Evolutionary conservation across 2,329 filamentous ascomycete species (phyloP).

Genomic region (Colletotrichum trifolii): DNA sequence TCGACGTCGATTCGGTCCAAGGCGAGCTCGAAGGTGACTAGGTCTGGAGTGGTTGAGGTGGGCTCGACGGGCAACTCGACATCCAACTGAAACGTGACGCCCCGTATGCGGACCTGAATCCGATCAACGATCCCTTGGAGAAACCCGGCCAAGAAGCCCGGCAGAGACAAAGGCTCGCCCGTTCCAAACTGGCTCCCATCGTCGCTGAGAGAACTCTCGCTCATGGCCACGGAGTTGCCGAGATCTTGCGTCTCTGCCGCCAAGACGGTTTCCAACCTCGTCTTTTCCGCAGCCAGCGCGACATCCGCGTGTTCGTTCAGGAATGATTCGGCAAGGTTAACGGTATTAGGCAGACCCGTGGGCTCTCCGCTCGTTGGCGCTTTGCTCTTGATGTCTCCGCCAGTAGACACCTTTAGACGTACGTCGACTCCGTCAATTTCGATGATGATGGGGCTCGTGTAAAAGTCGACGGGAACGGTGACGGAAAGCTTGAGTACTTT

Average conservation of each 20-base stretch:
- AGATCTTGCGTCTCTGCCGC: constrained; percentile 71
- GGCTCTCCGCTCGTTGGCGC: constrained; percentile 41
- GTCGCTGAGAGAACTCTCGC: constrained; percentile 71
- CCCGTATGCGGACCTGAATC: constrained; percentile 72
- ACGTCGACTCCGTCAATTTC: constrained; percentile 86
- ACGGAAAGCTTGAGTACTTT: constrained; percentile 81
- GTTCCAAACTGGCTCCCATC: constrained; percentile 73
- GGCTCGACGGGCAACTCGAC: constrained; percentile 65
- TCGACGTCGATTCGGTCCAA: constrained; percentile 75
- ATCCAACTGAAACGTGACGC: constrained; percentile 75
- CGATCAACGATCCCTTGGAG: constrained; percentile 80
- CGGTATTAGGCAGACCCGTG: constrained; percentile 71
- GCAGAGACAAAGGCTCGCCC: constrained; percentile 75
- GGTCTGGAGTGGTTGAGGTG: constrained; percentile 58
- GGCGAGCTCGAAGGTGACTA: constrained; percentile 72
- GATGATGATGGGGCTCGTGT: constrained; percentile 83
- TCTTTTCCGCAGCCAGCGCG: constrained; percentile 69
- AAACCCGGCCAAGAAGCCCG: constrained; percentile 76
- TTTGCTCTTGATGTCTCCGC: constrained; percentile 42
- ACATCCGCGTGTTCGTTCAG: constrained; percentile 64
- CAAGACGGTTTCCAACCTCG: constrained; percentile 75
- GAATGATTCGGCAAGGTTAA: constrained; percentile 82
- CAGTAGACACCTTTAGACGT: constrained; percentile 64
- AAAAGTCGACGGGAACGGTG: constrained; percentile 88
- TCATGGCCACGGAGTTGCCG: constrained; percentile 67